Percentiles rank a stretch among this genome's conserved stretches.
Conservation (phyloP, 2,329 filamentous ascomycete genomes). For the Penicillium freii region DNA sequence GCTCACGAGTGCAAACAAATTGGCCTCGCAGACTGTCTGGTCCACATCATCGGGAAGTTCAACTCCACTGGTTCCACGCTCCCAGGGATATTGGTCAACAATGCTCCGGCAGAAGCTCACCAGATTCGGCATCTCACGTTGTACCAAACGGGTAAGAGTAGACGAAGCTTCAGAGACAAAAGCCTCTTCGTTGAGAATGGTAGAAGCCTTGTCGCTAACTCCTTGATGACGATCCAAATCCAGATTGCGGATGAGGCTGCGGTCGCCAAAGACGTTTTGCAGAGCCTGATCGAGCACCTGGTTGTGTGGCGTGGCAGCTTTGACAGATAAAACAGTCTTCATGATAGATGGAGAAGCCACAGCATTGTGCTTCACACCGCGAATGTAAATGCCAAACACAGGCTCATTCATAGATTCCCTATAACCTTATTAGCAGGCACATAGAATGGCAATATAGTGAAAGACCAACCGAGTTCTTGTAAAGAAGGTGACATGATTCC, state of each 20-base stretch:
- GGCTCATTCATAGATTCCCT: conserved; percentile 40
- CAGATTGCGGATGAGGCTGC: conserved; percentile 37
- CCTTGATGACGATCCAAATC: conserved; percentile 35
- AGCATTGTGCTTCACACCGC: conserved; percentile 51
- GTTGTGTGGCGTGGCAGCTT: conserved; percentile 29
- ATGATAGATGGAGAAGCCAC: conserved; percentile 51
- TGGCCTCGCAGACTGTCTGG: conserved; percentile 50
- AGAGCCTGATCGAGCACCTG: conserved; percentile 37
- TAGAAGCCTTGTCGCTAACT: conserved; percentile 39
- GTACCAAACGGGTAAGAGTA: conserved; percentile 39
- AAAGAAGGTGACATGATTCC: conserved; percentile 47
- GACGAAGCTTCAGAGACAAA: conserved; percentile 45
- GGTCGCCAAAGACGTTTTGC: conserved; percentile 46
- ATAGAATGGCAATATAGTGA: background rate
- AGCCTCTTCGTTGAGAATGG: conserved; percentile 48
- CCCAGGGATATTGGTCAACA: conserved; percentile 64
- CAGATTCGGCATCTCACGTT: conserved; percentile 53
- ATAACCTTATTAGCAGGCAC: conserved; percentile 17
- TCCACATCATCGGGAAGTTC: conserved; percentile 41
- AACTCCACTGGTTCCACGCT: conserved; percentile 50
- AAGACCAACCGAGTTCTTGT: conserved; percentile 40
- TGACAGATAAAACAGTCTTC: conserved; percentile 39
- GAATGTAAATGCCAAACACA: conserved; percentile 52
- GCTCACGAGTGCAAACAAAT: conserved; percentile 53
- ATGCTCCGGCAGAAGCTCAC: conserved; percentile 59